Evolutionary conservation across 805 yeast genomes (phyloP).

Genomic region (Myxozyma vanderwaltii): DNA sequence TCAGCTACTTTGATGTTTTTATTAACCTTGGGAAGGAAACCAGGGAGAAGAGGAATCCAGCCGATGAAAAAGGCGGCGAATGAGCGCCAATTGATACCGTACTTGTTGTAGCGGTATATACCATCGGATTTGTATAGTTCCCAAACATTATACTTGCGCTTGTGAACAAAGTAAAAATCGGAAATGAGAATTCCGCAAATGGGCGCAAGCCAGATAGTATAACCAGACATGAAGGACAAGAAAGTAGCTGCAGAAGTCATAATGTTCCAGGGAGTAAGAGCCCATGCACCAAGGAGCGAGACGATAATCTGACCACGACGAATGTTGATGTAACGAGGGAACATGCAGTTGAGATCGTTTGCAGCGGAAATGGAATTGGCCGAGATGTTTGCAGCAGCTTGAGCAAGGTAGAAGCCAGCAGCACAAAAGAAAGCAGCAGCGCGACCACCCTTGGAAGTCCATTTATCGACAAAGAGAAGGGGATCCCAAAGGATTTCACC

Average conservation of each 20-base stretch:
- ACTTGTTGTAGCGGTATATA: conserved; percentile 48
- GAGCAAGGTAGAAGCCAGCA: conserved; percentile 70
- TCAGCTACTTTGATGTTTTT: conserved; percentile 1
- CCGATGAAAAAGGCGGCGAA: conserved; percentile 45
- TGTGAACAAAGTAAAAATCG: conserved; percentile 47
- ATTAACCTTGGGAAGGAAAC: conserved; percentile 30
- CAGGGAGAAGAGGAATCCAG: conserved; percentile 33
- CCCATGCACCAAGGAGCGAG: conserved; percentile 67
- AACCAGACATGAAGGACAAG: conserved; percentile 78
- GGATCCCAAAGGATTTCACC: conserved; percentile 55
- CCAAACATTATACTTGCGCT: conserved; percentile 46
- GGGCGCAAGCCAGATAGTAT: conserved; percentile 78
- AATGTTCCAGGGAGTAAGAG: conserved; percentile 80
- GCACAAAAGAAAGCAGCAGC: conserved; percentile 80
- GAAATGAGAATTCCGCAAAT: conserved; percentile 72
- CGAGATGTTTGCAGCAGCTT: conserved; percentile 75
- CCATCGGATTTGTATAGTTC: conserved; percentile 46
- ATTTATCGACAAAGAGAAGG: conserved; percentile 46
- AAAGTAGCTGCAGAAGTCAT: conserved; percentile 68
- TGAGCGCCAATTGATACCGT: conserved; percentile 51
- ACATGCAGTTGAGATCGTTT: conserved; percentile 51
- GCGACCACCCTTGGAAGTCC: conserved; percentile 55
- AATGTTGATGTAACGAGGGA: conserved; percentile 56
- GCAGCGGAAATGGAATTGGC: conserved; percentile 56
- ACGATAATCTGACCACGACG: conserved; percentile 66